Conservation (phyloP, 2,329 filamentous ascomycete species). For the Neofusicoccum parvum region DNA sequence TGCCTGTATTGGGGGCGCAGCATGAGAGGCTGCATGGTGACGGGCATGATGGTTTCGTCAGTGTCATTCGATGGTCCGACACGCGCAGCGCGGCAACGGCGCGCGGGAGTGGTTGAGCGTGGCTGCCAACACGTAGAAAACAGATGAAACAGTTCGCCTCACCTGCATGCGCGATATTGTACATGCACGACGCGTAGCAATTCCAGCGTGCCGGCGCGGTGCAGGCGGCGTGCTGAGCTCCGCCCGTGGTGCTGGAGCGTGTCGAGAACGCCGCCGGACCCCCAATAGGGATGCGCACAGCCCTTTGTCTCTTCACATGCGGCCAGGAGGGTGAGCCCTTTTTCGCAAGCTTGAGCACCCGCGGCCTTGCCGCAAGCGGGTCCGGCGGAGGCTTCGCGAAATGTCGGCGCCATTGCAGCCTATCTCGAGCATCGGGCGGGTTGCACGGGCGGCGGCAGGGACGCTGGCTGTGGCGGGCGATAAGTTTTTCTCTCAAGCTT, state of each 20-base stretch:
- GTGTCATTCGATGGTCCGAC: slow-evolving; percentile 19
- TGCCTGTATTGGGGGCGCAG: not conserved
- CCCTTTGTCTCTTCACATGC: slow-evolving; percentile 19
- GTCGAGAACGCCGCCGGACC: not conserved
- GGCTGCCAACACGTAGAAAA: not conserved
- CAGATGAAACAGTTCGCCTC: slow-evolving; percentile 11
- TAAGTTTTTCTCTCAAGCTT: slow-evolving; percentile 20
- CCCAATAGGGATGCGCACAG: slow-evolving; percentile 16
- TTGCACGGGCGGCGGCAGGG: not conserved
- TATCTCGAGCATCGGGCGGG: slow-evolving; percentile 4
- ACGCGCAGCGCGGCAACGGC: not conserved
- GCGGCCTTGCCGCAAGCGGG: slow-evolving; percentile 15
- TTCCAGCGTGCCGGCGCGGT: not conserved
- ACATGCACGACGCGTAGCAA: not conserved
- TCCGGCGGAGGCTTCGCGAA: slow-evolving; percentile 11
- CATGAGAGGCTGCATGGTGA: slow-evolving; percentile 18
- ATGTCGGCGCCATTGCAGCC: slow-evolving; percentile 14
- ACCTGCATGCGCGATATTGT: slow-evolving; percentile 15
- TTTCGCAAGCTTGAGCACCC: not conserved
- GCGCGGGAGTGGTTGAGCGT: not conserved
- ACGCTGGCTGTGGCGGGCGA: slow-evolving; percentile 14
- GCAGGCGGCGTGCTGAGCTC: slow-evolving; percentile 5
- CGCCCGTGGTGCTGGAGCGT: not conserved
- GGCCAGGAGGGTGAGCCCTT: not conserved
- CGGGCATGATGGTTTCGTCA: slow-evolving; percentile 7